Conservation (phyloP, 1,284 basidiomycete genomes). For the Cryptococcus sp. region DNA sequence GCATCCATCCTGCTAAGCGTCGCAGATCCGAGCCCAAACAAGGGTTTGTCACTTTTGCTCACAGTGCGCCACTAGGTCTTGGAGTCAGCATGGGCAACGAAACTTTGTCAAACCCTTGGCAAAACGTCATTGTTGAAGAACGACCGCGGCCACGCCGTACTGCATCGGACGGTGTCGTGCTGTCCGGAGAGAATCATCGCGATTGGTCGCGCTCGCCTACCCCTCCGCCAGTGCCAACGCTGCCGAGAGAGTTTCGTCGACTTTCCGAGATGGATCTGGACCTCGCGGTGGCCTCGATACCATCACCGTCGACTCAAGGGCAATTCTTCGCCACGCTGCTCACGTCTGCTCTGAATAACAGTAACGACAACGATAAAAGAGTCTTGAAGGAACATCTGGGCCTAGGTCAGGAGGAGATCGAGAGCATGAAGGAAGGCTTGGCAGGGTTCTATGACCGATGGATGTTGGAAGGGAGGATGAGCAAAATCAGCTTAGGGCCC, state of each 20-base stretch:
- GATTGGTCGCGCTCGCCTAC: conserved; percentile 32
- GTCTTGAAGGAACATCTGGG: conserved; percentile 30
- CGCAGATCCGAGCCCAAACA: conserved; percentile 43
- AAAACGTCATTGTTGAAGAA: neutral
- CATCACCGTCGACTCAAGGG: conserved; percentile 19
- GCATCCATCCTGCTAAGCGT: conserved; percentile 27
- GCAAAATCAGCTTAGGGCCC: conserved; percentile 17
- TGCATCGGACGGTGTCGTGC: conserved; percentile 24
- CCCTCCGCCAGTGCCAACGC: conserved; percentile 29
- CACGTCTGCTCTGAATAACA: conserved; percentile 19
- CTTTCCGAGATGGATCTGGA: neutral
- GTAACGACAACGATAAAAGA: conserved; percentile 12
- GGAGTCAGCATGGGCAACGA: conserved; percentile 23
- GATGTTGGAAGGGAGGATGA: conserved; percentile 28
- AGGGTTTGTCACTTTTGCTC: conserved; percentile 5
- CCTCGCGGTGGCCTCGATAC: neutral
- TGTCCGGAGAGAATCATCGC: conserved; percentile 8
- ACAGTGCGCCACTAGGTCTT: conserved; percentile 19
- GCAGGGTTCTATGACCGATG: conserved; percentile 38
- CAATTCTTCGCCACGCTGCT: conserved; percentile 28
- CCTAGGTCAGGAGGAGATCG: conserved; percentile 29
- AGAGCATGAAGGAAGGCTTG: conserved; percentile 33
- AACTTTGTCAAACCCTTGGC: neutral
- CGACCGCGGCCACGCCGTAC: conserved; percentile 27
- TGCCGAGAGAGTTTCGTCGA: conserved; percentile 22